phyloP scores from a whole-genome alignment of 2,329 filamentous ascomycete species.

The Ophiocordyceps robertsii region DNA sequence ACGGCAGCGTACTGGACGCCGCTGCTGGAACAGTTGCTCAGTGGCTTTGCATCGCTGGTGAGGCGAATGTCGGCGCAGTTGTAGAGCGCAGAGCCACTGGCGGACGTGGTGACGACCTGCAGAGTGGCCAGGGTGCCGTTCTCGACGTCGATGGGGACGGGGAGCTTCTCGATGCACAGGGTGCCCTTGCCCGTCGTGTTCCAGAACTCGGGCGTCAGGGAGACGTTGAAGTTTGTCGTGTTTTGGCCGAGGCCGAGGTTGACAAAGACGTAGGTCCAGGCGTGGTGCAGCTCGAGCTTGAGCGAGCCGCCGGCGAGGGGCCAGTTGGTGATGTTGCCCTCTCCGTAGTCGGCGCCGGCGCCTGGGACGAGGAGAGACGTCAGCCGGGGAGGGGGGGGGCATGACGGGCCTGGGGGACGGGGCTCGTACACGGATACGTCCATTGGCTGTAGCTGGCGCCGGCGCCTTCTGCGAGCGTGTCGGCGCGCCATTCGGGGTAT shows the following conservation, averaged over 20 bases:
- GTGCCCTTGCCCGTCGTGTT: conserved; percentile 46
- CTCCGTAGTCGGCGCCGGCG: conserved; percentile 30
- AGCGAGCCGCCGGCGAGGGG: conserved; percentile 35
- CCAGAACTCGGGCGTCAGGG: conserved; percentile 45
- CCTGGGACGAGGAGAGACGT: conserved; percentile 17
- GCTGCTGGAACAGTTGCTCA: conserved; percentile 19
- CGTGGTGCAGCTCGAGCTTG: conserved; percentile 34
- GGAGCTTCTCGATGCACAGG: conserved; percentile 51
- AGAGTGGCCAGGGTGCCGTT: conserved; percentile 53
- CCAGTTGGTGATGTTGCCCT: conserved; percentile 37
- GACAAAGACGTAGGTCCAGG: conserved; percentile 38
- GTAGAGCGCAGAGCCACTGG: conserved; percentile 48
- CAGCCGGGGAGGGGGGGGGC: no score
- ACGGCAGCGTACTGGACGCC: conserved; percentile 24
- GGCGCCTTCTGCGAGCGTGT: conserved; percentile 27
- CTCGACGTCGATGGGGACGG: conserved; percentile 37
- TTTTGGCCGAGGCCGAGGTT: conserved; percentile 37
- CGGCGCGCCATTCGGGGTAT: conserved; percentile 34
- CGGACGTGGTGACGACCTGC: conserved; percentile 54
- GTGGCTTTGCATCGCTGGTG: conserved; percentile 32
- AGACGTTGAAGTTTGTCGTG: conserved; percentile 53
- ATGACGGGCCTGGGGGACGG: background rate
- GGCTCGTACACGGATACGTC: conserved; percentile 33
- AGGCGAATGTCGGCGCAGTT: conserved; percentile 67
- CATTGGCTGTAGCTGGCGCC: conserved; percentile 32